Percentiles rank a stretch among this genome's conserved stretches.
Evolutionary conservation across 2,329 filamentous ascomycete species (phyloP).

Genomic region (Scleromitrula shiraiana): DNA sequence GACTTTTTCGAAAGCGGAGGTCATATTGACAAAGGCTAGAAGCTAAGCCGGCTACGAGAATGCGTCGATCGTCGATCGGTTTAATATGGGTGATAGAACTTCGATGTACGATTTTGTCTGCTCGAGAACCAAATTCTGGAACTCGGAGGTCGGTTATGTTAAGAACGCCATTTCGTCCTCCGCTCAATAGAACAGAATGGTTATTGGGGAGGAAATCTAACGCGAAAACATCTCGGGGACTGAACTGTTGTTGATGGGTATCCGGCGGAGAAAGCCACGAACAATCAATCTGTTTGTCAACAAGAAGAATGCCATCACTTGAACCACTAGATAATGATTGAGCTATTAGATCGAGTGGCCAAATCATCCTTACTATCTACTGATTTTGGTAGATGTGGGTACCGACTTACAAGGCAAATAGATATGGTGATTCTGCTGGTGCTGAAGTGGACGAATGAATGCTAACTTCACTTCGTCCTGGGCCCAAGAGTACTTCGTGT

Average conservation of each 20-base stretch:
- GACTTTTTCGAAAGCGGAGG: constrained; percentile 35
- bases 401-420: constrained; percentile 5
- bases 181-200: constrained; percentile 41
- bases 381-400: no score
- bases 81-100: constrained; percentile 42
- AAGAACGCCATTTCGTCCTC: constrained; percentile 38
- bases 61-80: constrained; percentile 40
- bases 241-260: not conserved
- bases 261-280: not conserved
- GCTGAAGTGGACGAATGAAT: constrained; percentile 1
- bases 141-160: constrained; percentile 28
- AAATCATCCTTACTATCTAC: no score
- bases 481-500: not conserved
- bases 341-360: no score
- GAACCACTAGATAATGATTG: constrained; percentile 3
- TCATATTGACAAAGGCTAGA: constrained; percentile 49
- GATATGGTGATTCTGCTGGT: not conserved
- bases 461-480: not conserved
- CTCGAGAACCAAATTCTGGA: constrained; percentile 18
- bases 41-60: constrained; percentile 45
- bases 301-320: constrained; percentile 3
- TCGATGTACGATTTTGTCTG: constrained; percentile 27
- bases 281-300: constrained; percentile 1
- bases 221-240: constrained; percentile 37
- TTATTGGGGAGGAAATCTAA: constrained; percentile 40